These are phyloP conservation scores for Hyphodiscus sp. DNA, from an alignment of 2,329 filamentous ascomycete genomes.

Conservation along the genomic window DNA sequence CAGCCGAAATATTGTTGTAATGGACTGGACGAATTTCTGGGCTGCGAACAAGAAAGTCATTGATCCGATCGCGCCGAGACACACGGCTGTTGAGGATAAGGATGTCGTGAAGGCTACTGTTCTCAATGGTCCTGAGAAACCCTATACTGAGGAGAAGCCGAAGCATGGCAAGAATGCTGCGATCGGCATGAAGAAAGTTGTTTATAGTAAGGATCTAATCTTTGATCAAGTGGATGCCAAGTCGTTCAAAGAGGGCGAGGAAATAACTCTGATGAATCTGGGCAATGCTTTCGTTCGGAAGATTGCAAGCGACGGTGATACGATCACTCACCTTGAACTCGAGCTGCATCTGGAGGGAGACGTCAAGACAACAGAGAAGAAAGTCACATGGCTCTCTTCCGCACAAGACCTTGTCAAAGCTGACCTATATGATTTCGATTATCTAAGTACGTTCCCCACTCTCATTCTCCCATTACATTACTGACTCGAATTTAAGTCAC, in stretches of 20 bases:
- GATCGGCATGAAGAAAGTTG: constrained; percentile 79
- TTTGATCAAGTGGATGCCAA: constrained; percentile 84
- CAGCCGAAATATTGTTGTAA: constrained; percentile 74
- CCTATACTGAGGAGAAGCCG: constrained; percentile 67
- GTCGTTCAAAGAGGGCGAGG: constrained; percentile 75
- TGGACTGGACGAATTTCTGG: constrained; percentile 77
- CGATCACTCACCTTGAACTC: constrained; percentile 65
- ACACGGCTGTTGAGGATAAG: constrained; percentile 66
- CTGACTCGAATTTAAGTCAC: constrained; percentile 43
- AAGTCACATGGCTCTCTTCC: constrained; percentile 85
- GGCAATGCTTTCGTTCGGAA: constrained; percentile 78
- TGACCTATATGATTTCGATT: constrained; percentile 91
- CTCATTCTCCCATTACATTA: not conserved
- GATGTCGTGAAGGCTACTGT: constrained; percentile 66
- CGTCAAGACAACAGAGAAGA: constrained; percentile 93
- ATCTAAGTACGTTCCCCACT: constrained; percentile 45
- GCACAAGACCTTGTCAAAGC: constrained; percentile 73
- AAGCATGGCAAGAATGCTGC: constrained; percentile 83
- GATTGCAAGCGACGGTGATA: constrained; percentile 45
- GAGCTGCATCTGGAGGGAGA: constrained; percentile 91
- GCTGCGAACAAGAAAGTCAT: constrained; percentile 72
- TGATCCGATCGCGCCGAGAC: constrained; percentile 67
- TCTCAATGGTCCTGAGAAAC: constrained; percentile 54
- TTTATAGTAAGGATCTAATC: constrained; percentile 67
- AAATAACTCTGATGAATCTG: constrained; percentile 96